Base-by-base conservation (phyloP, 768 basidiomycete genomes). In the Hypholoma sublateritium region DNA sequence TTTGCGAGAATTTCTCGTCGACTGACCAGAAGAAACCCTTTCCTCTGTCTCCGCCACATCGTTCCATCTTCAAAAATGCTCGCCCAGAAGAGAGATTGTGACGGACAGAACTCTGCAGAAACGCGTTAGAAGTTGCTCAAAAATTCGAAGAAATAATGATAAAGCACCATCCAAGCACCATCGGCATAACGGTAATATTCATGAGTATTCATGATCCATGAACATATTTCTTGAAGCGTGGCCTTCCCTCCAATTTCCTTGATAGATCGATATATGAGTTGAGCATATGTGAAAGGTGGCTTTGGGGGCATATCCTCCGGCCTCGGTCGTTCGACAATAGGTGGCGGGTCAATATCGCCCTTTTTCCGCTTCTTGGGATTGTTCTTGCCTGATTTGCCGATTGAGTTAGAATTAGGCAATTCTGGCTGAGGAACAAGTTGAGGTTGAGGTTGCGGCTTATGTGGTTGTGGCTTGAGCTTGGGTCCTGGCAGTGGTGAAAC, bases 1-100 rank as follows among this genome's bases (percentile, higher is more conserved):
- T 77, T 56, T 85, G 86, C 51, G 86, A 82, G 67, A 80, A 79
- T 54, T 84, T 81, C 43, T 88, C 86, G 65, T 96, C 95, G 32
- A 97, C 78, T 17, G 89, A 88, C 95, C 95, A 98, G 61, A 94
- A 93, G 62, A 88, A 93, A 1, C 95, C 95, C 70, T 96, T 97
- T 8, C 92, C 90, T 58, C 89, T 82, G 76, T 90, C 92, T 57
- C 93, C 90, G 5, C 86, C 84, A 59, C 86, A 88, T 28, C 92
- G 81, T 57, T 95, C 91, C 70, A 92, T 80, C 72, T 98, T 98
- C 69, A 91, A 79, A 74, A 99, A 99, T 0, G 92, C 93, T 47
- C 88, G 85, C 67, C 89, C 88, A 11, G 93, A 92, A 1, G 95
- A 95, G n/a, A 99, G 74, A 69, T 95, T 95, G 67, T 98, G 95